Base-by-base conservation (phyloP, 2,329 filamentous ascomycete genomes). In the Penicillium rolfsii region DNA sequence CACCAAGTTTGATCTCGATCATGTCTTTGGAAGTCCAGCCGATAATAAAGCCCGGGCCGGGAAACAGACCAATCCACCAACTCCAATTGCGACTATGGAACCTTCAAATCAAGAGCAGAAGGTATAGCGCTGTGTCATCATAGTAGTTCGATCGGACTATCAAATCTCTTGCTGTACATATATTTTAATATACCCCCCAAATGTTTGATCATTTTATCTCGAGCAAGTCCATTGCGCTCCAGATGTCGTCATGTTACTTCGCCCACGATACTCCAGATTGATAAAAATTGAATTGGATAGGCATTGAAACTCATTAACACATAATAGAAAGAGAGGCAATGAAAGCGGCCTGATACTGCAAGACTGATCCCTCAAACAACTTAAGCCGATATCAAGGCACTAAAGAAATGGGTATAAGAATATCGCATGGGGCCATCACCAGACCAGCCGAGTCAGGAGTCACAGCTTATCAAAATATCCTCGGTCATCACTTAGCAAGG, bases 21-120 rank as follows among this genome's bases (percentile, higher is more conserved):
- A 52, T 24, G 43, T 68, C 19, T 67, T 68, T 48, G 54, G 55
- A 19, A 12, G 40, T 26, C 22, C 38, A 28, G 14, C 53, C 3
- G 26, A 58, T 26, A 36, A 4, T 8, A 41, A 57, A 41, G 14
- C 35, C 33, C 30, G 14, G 26, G 26, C 30, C 26, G 9, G 24
- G 38, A 30, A 22, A 1, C 35, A 22, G 11, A 45, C 14, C 52
- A 45, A 35, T n/a, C 26, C 40, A 3, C 19, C 35, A 30, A 14
- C 28, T 22, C 46, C 28, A 12, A 4, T 26, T 8, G n/a, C 30
- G 26, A 49, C 28, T 12, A 8, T 9, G 14, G 24, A 48, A 3
- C 35, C 35, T 9, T 41, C 35, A 1, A 41, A 7, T 9, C 19
- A 16, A 11, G 12, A 53, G 24, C 35, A 14, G 4, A 41, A 40